These are phyloP conservation scores for Hymenochaete sp. DNA, from an alignment of 1,284 basidiomycete genomes.

Conservation along the genomic window DNA sequence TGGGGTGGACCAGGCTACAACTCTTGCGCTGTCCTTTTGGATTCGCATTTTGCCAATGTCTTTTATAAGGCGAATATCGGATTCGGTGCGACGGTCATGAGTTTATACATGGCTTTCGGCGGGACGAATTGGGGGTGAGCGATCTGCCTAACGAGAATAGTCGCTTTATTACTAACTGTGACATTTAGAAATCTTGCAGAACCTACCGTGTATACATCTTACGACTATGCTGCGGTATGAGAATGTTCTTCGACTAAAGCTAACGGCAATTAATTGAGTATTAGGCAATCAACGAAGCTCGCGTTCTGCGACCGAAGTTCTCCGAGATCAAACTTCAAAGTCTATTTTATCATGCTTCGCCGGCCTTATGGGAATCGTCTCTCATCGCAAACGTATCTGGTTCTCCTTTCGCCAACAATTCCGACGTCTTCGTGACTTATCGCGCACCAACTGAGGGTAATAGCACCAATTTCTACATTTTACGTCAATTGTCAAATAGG, in stretches of 20 bases:
- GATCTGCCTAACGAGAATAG: too few species aligned
- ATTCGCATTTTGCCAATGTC: conserved; percentile 25
- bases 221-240: too few species aligned
- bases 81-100: conserved; percentile 26
- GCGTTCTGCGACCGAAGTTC: conserved; percentile 60
- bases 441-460: too few species aligned
- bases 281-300: conserved; percentile 44
- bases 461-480: conserved; percentile 57
- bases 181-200: not conserved
- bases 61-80: conserved; percentile 27
- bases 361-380: conserved; percentile 69
- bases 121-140: too few species aligned
- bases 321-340: conserved; percentile 68
- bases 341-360: conserved; percentile 65
- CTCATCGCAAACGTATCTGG: conserved; percentile 51
- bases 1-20: conserved; percentile 22
- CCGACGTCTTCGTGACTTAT: conserved; percentile 46
- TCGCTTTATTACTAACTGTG: conserved; percentile 29
- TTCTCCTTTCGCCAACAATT: conserved; percentile 40
- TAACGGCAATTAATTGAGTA: too few species aligned
- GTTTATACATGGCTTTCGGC: conserved; percentile 27
- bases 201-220: conserved; percentile 12
- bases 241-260: too few species aligned
- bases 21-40: conserved; percentile 24
- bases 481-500: too few species aligned